phyloP scores from a whole-genome alignment of 2,329 filamentous ascomycete genomes.

The Cladosporium sp. region DNA sequence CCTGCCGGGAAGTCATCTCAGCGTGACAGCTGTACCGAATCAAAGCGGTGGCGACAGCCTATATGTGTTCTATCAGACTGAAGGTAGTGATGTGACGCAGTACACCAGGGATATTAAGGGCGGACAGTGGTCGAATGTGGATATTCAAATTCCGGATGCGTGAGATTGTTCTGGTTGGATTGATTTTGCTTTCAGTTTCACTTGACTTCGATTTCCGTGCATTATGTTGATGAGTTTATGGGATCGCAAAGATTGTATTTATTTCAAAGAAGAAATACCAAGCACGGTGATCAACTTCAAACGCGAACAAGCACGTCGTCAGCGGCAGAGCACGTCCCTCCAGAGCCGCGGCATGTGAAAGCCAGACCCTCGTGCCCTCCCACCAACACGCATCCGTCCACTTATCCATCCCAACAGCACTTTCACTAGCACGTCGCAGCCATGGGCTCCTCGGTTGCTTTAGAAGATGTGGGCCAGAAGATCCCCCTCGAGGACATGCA shows the following conservation, averaged over 20 bases:
- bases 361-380: neutral
- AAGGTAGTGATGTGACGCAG: slow-evolving; percentile 15
- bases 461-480: slow-evolving; percentile 20
- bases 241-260: neutral
- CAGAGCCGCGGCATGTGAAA: neutral
- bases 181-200: neutral
- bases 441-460: slow-evolving; percentile 19
- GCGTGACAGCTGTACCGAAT: slow-evolving; percentile 31
- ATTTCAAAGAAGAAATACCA: no score
- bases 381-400: neutral
- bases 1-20: slow-evolving; percentile 36
- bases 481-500: slow-evolving; percentile 21
- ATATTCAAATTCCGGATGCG: slow-evolving; percentile 14
- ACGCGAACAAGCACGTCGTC: neutral
- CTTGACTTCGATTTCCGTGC: neutral
- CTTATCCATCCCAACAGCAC: neutral
- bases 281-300: no score
- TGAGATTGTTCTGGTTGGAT: neutral
- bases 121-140: slow-evolving; percentile 25
- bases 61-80: slow-evolving; percentile 30
- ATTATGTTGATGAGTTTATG: neutral
- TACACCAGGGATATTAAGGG: slow-evolving; percentile 24
- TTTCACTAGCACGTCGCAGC: neutral
- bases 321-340: no score
- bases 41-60: slow-evolving; percentile 25